Conservation (phyloP, 352 stramenopile genomes). For the Thraustotheca clavata region DNA sequence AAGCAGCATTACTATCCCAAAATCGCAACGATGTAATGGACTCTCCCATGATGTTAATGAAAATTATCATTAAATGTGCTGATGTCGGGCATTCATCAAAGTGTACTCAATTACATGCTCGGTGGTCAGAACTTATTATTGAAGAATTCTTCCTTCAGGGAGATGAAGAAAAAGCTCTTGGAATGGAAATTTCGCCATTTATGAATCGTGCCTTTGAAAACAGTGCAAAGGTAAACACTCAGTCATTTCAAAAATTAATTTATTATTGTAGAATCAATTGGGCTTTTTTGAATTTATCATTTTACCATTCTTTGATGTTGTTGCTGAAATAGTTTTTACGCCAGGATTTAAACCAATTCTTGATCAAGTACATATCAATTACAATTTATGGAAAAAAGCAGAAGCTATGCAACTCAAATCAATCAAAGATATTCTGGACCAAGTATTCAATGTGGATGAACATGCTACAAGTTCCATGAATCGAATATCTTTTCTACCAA, state of each 20-base stretch:
- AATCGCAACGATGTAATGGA: constrained; percentile 62
- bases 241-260: neutral
- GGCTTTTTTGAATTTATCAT: constrained; percentile 85
- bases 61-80: constrained; percentile 83
- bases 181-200: constrained; percentile 86
- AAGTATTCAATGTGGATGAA: constrained; percentile 40
- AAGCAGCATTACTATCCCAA: constrained; percentile 72
- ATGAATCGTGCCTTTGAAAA: constrained; percentile 88
- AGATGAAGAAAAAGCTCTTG: constrained; percentile 86
- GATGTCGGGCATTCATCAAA: constrained; percentile 92
- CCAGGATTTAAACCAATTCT: constrained; percentile 70
- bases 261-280: constrained; percentile 54
- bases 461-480: constrained; percentile 8
- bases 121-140: constrained; percentile 88
- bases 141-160: constrained; percentile 94
- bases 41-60: constrained; percentile 77
- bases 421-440: constrained; percentile 75
- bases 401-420: constrained; percentile 75
- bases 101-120: constrained; percentile 60
- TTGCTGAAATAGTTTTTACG: constrained; percentile 64
- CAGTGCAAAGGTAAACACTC: constrained; percentile 35
- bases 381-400: constrained; percentile 75
- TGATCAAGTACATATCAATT: constrained; percentile 75
- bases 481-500: constrained; percentile 9
- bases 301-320: constrained; percentile 69